Base-by-base conservation (phyloP, 305 asterid species). In the Solanum hybrid region DNA sequence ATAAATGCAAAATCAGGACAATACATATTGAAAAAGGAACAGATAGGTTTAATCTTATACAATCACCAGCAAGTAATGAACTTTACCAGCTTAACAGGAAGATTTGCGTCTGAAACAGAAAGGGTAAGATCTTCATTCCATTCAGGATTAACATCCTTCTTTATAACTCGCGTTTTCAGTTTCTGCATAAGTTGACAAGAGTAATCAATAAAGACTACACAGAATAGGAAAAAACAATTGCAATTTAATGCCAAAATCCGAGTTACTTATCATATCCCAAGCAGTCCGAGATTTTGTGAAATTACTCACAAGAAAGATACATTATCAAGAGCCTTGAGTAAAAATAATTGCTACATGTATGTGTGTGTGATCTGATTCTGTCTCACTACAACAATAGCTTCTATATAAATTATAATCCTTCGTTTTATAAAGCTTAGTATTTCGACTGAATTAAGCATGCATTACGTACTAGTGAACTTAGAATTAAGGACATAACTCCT, bases 81-180 rank as follows among this genome's bases (percentile, higher is more conserved):
- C 88, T 37, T 87, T 90, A 96, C 98, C 96, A 96, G 90, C 90
- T 93, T 93, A 92, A 96, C 89, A 22, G 95, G 95, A 46, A 91
- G 89, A 82, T 90, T 92, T 29, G 95, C 92, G 90, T 96, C 98
- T 13, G 92, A 37, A 26, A 96, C 89, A 22, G 97, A 91, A 18
- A 96, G 96, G 24, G 98, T 96, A 22, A 96, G 93, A 82, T 96
- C 97, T 86, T 96, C 98, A 57, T 95, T 94, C 98, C 98, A 96
- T 91, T 91, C 97, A 2, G 98, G 98, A 90, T 96, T 96, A 73
- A 95, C 78, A 90, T 95, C 93, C 94, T 94, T 95, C 13, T 91
- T 92, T 90, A 96, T 92, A 87, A 95, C 98, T 14, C 98, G 94
- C 6, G 98, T 96, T 94, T 95, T 95, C 86, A 96, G 40, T 92